These are phyloP conservation scores for Solanum habrochaites DNA, from an alignment of 257 asterid species.

Conservation along the genomic window DNA sequence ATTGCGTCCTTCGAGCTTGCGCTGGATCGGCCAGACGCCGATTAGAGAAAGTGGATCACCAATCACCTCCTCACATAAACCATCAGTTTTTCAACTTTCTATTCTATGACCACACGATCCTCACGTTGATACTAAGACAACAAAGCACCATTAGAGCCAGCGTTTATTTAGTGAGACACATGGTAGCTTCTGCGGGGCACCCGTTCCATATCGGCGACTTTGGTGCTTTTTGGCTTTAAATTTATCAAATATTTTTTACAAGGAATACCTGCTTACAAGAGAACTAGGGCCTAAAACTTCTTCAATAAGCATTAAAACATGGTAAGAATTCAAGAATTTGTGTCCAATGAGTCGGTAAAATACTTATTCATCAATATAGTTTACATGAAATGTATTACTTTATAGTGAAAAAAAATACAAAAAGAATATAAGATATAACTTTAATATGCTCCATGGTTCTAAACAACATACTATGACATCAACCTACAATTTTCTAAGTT, in stretches of 20 bases:
- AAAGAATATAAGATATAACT: not conserved
- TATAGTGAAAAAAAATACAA: too few species aligned
- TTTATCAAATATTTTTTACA: not conserved
- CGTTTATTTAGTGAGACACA: not conserved
- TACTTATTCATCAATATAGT: not conserved
- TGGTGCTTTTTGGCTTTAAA: not conserved
- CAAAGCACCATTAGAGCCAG: not conserved
- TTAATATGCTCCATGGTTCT: not conserved
- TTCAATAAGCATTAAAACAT: not conserved
- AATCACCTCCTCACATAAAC: not conserved
- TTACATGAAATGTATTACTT: not conserved
- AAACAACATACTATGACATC: not conserved
- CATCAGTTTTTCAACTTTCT: too few species aligned
- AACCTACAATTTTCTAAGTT: not conserved
- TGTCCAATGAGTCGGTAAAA: not conserved
- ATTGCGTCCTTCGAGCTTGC: not conserved
- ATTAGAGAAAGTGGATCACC: not conserved
- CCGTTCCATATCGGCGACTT: not conserved
- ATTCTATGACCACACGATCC: not conserved
- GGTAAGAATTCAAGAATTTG: not conserved
- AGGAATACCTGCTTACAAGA: not conserved
- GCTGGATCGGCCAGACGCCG: not conserved
- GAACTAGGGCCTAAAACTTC: not conserved
- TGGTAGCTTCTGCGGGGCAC: not conserved
- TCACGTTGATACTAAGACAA: not conserved